Evolutionary conservation across 257 asterid genomes (phyloP), one percentile per base, ranked within the genome.

Genomic region (Perilla frutescens): DNA sequence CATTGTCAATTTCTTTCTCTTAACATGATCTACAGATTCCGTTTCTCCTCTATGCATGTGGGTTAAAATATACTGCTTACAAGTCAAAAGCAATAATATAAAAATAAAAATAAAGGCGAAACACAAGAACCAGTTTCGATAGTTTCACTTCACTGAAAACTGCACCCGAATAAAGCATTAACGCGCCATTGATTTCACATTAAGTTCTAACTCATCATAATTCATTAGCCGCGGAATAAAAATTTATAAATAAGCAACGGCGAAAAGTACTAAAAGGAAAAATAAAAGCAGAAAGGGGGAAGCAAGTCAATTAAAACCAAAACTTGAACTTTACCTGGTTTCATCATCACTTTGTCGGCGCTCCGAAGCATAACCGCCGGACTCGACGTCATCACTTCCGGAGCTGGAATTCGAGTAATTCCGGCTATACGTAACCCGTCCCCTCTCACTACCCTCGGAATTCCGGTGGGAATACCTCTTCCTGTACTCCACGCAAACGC

Each of bases 361-460:
- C 26, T 83, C 89, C 0, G 91, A 71, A 71, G 50, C 84, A 80
- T 84, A 82, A 78, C 79, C 89, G 20, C 73, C 87, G 47, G 89
- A 40, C 43, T 78, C 90, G 66, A 56, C 70, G 6, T 75, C 96
- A 62, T 86, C 97, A 57, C 96, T 87, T 39, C 86, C 96, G n/a
- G 90, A 85, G 81, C 98, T 89, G n/a, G 90, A 83, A 78, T 79
- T 83, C 14, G 85, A 84, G 81, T 78, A 48, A 77, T 79, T 78
- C 77, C 83, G 80, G 68, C 60, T 68, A 60, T 80, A 67, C 32
- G 85, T 74, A 49, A 36, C 5, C 36, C 59, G 78, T 3, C 63
- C 79, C 26, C 83, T 70, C 64, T 70, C 85, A 57, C 76, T 79
- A 49, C 76, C 89, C 41, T 74, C 79, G 3, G 67, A 48, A 72